Base-by-base conservation (phyloP, 495 filamentous ascomycete species). In the Pseudomonodictys pantanalensis region DNA sequence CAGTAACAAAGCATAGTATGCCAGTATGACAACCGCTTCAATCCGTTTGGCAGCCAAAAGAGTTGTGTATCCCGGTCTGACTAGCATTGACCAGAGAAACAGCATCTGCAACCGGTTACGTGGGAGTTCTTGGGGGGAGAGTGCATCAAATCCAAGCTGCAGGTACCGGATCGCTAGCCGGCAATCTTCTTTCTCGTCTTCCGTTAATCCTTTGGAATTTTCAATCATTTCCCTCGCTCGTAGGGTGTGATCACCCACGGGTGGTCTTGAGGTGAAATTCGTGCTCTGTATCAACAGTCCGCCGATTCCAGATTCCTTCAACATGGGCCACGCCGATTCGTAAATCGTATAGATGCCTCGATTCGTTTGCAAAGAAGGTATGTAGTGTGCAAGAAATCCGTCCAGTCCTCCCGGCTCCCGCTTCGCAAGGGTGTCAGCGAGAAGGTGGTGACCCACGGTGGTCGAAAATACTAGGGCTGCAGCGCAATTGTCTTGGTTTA, bases 401-500 rank as follows among this genome's bases (percentile, higher is more conserved):
- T 67, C 71, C 22, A 74, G 56, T 11, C 56, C 56, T 33, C 64
- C 64, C 38, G 58, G 35, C 30, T 69, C 42, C 17, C 53, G 53
- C n/a, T 47, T 56, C 12, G 60, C 62, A 8, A 75, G 62, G 11
- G 70, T 64, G 48, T 76, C 72, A 26, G 69, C 66, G 22, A 76
- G 58, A 2, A 74, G 44, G 41, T 74, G 72, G 5, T 69, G 72
- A 9, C 72, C 69, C 0, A 76, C 63, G 0, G 70, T 49, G 8
- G 69, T 65, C 6, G 72, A 70, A 51, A 73, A 76, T 12, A 73
- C 52, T 4, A 74, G 54, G 20, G 72, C 60, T 18, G 71, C 63
- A 0, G 69, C 67, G 58, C 73, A 74, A 61, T 74, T 74, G 26
- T 52, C 56, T 26, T 64, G 48, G 65, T 74, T 58, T 18, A 76